phyloP scores from a whole-genome alignment of 331 rosid genomes.

The Quercus tomentella region DNA sequence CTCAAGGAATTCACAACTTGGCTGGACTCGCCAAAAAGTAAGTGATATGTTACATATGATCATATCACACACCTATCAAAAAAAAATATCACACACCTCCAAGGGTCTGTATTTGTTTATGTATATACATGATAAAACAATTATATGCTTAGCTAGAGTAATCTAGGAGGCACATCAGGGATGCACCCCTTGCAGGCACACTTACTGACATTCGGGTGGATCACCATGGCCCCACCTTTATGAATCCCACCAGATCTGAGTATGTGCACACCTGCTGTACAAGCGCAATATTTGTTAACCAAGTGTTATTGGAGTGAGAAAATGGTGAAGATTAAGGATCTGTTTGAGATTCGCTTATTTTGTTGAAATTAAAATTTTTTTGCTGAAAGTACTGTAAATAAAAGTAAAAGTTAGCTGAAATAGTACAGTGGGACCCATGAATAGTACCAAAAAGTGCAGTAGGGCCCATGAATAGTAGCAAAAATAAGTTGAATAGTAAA shows the following conservation, averaged over 20 bases:
- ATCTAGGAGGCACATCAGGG: background rate
- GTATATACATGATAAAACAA: background rate
- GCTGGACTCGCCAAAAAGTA: conserved; percentile 97
- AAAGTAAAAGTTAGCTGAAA: too few species aligned
- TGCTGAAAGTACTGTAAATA: too few species aligned
- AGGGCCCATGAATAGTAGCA: too few species aligned
- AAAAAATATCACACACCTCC: background rate
- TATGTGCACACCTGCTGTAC: background rate
- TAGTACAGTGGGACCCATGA: fast-evolving
- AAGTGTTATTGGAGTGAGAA: background rate
- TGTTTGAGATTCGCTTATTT: too few species aligned
- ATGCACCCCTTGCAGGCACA: background rate
- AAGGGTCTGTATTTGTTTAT: background rate
- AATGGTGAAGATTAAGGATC: too few species aligned
- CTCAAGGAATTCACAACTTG: conserved; percentile 48
- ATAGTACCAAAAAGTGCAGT: too few species aligned
- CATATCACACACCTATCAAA: background rate
- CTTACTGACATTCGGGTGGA: background rate
- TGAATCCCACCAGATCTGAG: background rate
- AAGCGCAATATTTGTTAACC: background rate
- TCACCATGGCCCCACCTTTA: background rate
- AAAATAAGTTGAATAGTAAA: too few species aligned
- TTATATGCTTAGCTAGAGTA: too few species aligned
- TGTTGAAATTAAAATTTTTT: too few species aligned
- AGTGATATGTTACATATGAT: conserved; percentile 25